phyloP scores from a whole-genome alignment of 352 stramenopile species.

The Phytophthora sojae region DNA sequence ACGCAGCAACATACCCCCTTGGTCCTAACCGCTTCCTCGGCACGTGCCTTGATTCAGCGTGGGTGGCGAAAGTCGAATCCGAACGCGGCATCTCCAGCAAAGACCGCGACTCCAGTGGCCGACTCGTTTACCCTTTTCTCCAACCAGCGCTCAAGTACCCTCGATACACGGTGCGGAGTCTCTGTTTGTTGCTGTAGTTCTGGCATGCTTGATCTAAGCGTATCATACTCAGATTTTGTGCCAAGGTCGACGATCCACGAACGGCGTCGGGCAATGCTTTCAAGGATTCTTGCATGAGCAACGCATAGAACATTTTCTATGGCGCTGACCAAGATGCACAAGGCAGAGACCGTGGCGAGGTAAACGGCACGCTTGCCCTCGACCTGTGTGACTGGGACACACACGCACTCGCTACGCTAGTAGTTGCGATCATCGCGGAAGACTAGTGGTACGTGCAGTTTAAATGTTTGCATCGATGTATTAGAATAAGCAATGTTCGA shows the following conservation, averaged over 20 bases:
- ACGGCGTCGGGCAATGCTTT: not conserved
- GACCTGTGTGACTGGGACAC: slow-evolving; percentile 50
- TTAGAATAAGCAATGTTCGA: not conserved
- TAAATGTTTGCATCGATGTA: too few species aligned
- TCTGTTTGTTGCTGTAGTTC: too few species aligned
- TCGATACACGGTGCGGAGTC: slow-evolving; percentile 36
- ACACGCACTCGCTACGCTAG: slow-evolving; percentile 24
- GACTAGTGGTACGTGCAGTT: slow-evolving; percentile 56
- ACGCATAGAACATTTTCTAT: slow-evolving; percentile 16
- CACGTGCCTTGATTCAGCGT: slow-evolving; percentile 47
- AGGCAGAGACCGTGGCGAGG: slow-evolving; percentile 9
- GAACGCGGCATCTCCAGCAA: slow-evolving; percentile 23
- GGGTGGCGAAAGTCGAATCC: slow-evolving; percentile 42
- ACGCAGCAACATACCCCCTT: slow-evolving; percentile 11
- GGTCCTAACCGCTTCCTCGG: slow-evolving; percentile 56
- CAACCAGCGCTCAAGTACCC: slow-evolving; percentile 39
- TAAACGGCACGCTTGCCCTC: slow-evolving; percentile 37
- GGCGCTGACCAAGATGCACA: slow-evolving; percentile 26
- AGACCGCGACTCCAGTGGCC: slow-evolving; percentile 34
- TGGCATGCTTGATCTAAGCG: too few species aligned
- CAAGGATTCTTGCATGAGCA: not conserved
- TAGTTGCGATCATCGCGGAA: slow-evolving; percentile 26
- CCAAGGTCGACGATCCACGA: not conserved
- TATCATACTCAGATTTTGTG: not conserved
- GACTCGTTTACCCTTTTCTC: slow-evolving; percentile 52